Base-by-base conservation (phyloP, 805 yeast genomes). In the Scheffersomyces stipitis region DNA sequence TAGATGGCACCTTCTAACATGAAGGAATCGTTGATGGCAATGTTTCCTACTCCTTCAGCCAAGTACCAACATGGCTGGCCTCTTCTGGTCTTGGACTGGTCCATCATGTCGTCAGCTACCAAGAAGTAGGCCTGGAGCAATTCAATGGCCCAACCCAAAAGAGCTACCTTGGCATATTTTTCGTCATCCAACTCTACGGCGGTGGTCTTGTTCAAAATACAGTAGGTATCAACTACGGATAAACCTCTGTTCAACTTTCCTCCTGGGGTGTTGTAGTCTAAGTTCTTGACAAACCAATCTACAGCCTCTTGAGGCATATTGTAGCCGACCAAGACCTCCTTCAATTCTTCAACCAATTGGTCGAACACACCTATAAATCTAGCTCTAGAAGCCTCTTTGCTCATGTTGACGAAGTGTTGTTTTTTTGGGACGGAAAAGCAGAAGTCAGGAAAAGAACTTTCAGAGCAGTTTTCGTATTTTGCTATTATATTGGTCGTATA, bases 61-160 rank as follows among this genome's bases (percentile, higher is more conserved):
- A 75, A 80, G 73, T 89, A 93, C 99, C 99, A 93, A 67, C 99
- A 93, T 48, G 96, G 93, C 68, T 91, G 97, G 42, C 97, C 99
- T 64, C 99, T 83, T 75, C 99, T 86, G 28, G 99, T 93, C 62
- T 87, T 84, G 23, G 96, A 86, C 50, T 81, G 80, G 64, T 93
- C 99, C 99, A 93, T 93, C 81, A 93, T 93, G 62, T 93, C 99
- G 62, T 93, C 99, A 22, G 98, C 95, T 39, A 93, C 98, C 54
- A 93, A 75, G 74, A 93, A 93, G 63, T 87, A 93, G 2, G 97
- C 98, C 69, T 91, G 99, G 51, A 91, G 73, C 48, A 93, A 75
- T 69, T 93, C 99, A 50, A 93, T 80, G 51, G 88, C 75, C 99
- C 99, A 93, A 15, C 99, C 99, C 48, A 93, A 74, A 33, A 90